Evolutionary conservation across 1,284 basidiomycete species (phyloP).

Genomic region (Pseudozyma thailandica): DNA sequence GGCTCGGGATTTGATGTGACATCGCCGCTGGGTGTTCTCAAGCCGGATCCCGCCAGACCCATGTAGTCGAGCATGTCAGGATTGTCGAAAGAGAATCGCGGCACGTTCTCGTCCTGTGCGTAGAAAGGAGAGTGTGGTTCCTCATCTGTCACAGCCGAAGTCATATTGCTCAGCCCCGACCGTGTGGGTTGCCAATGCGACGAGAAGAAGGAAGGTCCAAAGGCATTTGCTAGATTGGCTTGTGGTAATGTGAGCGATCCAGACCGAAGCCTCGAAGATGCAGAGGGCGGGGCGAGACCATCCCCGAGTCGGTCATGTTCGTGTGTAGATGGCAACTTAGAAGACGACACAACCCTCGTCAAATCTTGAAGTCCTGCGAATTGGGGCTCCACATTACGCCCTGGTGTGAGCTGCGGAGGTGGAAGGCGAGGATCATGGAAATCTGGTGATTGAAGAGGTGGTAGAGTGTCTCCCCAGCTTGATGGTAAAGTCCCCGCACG

Average conservation of each 20-base stretch:
- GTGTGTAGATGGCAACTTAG: neutral
- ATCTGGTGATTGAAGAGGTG: slow-evolving; percentile 8
- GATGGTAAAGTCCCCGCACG: slow-evolving; percentile 60
- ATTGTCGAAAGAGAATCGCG: slow-evolving; percentile 35
- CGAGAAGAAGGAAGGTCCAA: slow-evolving; percentile 58
- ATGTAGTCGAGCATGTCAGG: slow-evolving; percentile 60
- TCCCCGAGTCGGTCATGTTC: neutral
- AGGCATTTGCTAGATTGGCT: slow-evolving; percentile 45
- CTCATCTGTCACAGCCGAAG: slow-evolving; percentile 25
- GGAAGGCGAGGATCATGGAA: slow-evolving; percentile 6
- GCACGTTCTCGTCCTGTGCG: slow-evolving; percentile 5
- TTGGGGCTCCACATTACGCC: neutral
- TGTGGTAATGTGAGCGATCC: slow-evolving; percentile 47
- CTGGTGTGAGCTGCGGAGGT: neutral
- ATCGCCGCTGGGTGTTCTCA: neutral
- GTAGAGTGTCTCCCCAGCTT: slow-evolving; percentile 44
- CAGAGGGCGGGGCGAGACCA: slow-evolving; percentile 8
- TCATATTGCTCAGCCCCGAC: slow-evolving; percentile 47
- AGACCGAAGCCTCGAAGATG: slow-evolving; percentile 40
- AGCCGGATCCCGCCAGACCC: slow-evolving; percentile 38
- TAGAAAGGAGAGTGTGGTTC: slow-evolving; percentile 6
- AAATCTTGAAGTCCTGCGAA: neutral
- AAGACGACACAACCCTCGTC: slow-evolving; percentile 2
- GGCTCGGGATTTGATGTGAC: neutral
- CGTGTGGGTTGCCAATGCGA: slow-evolving; percentile 48